A percentile compares a stretch with the other conserved stretches of the same genome.
phyloP scores from a whole-genome alignment of 208 protist genomes.

The Vickermania spadyakhi region DNA sequence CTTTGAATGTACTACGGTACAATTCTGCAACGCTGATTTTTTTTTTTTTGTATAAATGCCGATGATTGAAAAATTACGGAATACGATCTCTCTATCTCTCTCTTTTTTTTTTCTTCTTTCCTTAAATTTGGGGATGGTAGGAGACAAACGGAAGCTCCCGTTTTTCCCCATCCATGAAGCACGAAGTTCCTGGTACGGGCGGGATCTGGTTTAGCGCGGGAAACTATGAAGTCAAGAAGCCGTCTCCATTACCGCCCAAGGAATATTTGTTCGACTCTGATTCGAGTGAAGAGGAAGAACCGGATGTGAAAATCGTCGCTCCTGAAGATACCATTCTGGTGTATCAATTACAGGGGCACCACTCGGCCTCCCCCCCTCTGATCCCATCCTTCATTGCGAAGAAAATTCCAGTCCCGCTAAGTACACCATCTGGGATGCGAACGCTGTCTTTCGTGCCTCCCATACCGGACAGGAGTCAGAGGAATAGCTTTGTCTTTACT shows the following conservation, averaged over 20 bases:
- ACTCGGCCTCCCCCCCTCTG: not conserved
- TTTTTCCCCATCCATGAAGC: too few species aligned
- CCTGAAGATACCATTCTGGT: not conserved
- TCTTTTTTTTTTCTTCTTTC: too few species aligned
- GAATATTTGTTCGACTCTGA: not conserved
- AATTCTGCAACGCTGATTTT: too few species aligned
- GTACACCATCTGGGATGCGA: not conserved
- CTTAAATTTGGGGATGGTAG: too few species aligned
- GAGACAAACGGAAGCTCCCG: too few species aligned
- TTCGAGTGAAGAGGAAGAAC: not conserved
- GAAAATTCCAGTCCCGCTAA: not conserved
- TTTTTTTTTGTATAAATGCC: too few species aligned
- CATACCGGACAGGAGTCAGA: not conserved
- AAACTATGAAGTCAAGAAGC: not conserved
- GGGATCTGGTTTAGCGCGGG: not conserved
- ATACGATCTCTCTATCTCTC: too few species aligned
- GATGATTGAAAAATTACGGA: too few species aligned
- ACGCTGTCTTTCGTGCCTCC: not conserved
- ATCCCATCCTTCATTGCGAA: not conserved
- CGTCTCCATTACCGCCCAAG: not conserved
- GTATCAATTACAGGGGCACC: not conserved
- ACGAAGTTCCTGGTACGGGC: too few species aligned
- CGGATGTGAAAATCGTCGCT: too few species aligned
- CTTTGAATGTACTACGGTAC: too few species aligned
- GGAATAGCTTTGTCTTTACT: too few species aligned